Base-by-base conservation (phyloP, 768 basidiomycete genomes). In the Leccinum variicolor region DNA sequence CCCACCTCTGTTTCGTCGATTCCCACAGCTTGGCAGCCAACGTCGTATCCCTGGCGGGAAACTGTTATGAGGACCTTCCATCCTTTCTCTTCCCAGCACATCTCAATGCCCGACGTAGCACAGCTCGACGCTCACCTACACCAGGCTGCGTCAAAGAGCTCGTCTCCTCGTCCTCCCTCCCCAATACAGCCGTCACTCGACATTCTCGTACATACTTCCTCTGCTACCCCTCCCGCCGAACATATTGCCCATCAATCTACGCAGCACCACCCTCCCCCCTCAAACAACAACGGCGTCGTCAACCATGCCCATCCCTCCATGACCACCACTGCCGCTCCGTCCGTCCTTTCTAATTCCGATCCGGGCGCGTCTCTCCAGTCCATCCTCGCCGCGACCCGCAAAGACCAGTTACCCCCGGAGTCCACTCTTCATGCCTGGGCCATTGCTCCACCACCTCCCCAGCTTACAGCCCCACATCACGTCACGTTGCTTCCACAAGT, bases 121-220 rank as follows among this genome's bases (percentile, higher is more conserved):
- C 74, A 57, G 50, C 71, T 67, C 62, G 67, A 62, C 72, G 69
- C 64, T 41, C 71, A 73, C 54, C 69, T 74, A 46, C 66, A 65
- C 51, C 62, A 62, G 46, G 55, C 64, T 39, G 66, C 62, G 60
- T 74, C 72, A 64, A 72, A 68, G 62, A 73, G 69, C 55, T 70
- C 84, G 63, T 79, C 81, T 15, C 80, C 84, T 60, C 83, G 68
- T 72, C 78, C 74, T 69, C 79, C 70, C 66, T 80, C 67, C 49
- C 73, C 64, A 34, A 69, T 60, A 60, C 81, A 71, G 57, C 75
- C 67, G 66, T 77, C 66, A 65, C 75, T 70, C 73, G 78, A 68
- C 64, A 58, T 75, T 13, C 71, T 76, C 54, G 73, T 77, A 60
- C 67, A 72, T 60, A 47, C 70, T 48, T 59, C 66, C 39, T 19